Evolutionary conservation across 176 grass and related monocot species (phyloP), one percentile per base, ranked within the genome.

Genomic region (Metroxylon sagu): DNA sequence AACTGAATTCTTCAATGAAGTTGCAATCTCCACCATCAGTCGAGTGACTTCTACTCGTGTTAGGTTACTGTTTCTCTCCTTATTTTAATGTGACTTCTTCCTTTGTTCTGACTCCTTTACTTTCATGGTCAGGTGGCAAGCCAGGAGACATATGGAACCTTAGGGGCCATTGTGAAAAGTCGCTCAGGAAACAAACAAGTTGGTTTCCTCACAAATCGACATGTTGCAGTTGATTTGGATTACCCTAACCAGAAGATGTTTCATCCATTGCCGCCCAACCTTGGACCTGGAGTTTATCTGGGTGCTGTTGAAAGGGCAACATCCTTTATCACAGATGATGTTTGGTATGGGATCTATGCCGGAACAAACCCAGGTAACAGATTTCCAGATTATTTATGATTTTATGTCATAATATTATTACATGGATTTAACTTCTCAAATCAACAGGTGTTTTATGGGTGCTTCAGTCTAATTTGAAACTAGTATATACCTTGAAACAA

Each of bases 221-320:
- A 98, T 77, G 93, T 98, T 14, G 93, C 93, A 2, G 93, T 98
- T 59, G 93, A 98, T 62, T 68, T 98, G 81, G 87, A 98, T 52
- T 98, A 98, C 25, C 93, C 93, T 68, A 98, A 92, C 71, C 93
- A 98, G 59, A 98, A 98, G 76, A 98, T 98, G 93, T 98, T 80
- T 85, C 93, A 98, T 79, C 93, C 93, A 16, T 80, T 98, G 61
- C 81, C 93, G 51, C 87, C 87, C 35, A 98, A 98, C 62, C 87
- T 98, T 71, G 93, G 93, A 29, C 93, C 93, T 80, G 93, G 93
- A 62, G 88, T 98, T 82, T 98, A 98, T 81, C 77, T 98, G 67
- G 93, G 93, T 55, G 93, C 93, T 55, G 93, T 98, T 0, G 93
- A 98, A 69, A 88, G 93, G 76, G 93, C 93, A 62, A 98, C 93